Evolutionary conservation across 352 stramenopile species (phyloP), one percentile per base, ranked within the genome.

Genomic region (Globisporangium solare): DNA sequence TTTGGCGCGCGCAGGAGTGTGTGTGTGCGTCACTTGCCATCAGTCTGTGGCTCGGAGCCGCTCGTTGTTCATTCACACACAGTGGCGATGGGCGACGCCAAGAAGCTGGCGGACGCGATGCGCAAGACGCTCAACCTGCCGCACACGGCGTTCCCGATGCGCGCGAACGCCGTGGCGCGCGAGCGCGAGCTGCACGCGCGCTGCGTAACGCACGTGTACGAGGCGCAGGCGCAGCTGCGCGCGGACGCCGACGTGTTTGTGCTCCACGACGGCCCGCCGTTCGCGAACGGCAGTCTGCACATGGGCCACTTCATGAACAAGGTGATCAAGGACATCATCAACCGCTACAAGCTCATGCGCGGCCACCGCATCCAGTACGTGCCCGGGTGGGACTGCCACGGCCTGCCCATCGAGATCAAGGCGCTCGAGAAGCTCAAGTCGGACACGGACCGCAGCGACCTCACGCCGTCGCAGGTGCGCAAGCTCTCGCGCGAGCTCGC

Each of bases 361-460:
- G 97, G 96, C 7, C 90, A 93, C 50, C 77, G 96, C 60, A 86
- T 99, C 21, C 73, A 92, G 49, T 99, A 98, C 72, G 80, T 99
- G 24, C 97, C 97, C 1, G 97, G 97, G 43, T 99, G 97, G 97
- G 97, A 99, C 83, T 99, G 96, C 73, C 97, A 99, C 67, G 97
- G 97, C 14, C 74, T 99, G 47, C 97, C 97, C 21, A 99, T 99
- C 61, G 96, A 99, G 76, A 83, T 99, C 63, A 99, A 99, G 73
- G 97, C 98, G 13, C 67, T 99, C 17, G 89, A 98, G 61, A 82
- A 71, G 45, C 88, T 99, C 68, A 95, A 96, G 64, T 64, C 76
- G 0, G 61, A 73, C 32, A 56, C 56, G 10, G 57, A 66, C 22
- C 61, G 52, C 8, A 47, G 57, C 17, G 43, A 64, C 32, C 67